Conservation (phyloP, 345 rosid species). For the Bruguiera sexangula region DNA sequence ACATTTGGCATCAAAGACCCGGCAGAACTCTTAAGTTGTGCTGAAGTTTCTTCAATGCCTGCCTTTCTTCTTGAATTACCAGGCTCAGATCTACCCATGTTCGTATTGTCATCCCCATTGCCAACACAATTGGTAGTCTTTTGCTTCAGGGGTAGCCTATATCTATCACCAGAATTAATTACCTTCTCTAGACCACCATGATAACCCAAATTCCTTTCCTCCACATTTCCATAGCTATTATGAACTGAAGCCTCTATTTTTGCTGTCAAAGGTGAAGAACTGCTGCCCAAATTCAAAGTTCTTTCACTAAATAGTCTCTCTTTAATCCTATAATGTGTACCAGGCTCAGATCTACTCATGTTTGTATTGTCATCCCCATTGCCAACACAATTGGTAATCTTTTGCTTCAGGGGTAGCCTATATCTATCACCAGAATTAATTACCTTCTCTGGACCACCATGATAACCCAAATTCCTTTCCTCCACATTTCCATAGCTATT, state of each 20-base stretch:
- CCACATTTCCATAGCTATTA: conserved; percentile 9
- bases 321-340: conserved; percentile 16
- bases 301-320: conserved; percentile 15
- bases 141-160: conserved; percentile 11
- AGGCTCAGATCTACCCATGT: conserved; percentile 20
- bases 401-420: conserved; percentile 14
- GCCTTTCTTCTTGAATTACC: conserved; percentile 16
- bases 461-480: conserved; percentile 7
- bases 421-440: conserved; percentile 8
- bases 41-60: conserved; percentile 16
- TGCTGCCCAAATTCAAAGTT: background rate
- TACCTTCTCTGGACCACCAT: conserved; percentile 13
- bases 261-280: conserved; percentile 9
- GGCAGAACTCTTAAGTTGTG: conserved; percentile 10
- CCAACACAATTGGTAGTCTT: conserved; percentile 14
- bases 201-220: conserved; percentile 5
- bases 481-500: conserved; percentile 8
- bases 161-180: conserved; percentile 7
- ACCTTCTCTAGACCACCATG: conserved; percentile 14
- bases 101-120: conserved; percentile 8
- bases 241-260: conserved; percentile 7
- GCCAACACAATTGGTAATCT: conserved; percentile 9
- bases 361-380: conserved; percentile 11
- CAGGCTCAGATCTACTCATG: conserved; percentile 19
- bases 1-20: conserved; percentile 20